phyloP scores from a whole-genome alignment of 306 rosid genomes.

The Citrullus colocynthis region DNA sequence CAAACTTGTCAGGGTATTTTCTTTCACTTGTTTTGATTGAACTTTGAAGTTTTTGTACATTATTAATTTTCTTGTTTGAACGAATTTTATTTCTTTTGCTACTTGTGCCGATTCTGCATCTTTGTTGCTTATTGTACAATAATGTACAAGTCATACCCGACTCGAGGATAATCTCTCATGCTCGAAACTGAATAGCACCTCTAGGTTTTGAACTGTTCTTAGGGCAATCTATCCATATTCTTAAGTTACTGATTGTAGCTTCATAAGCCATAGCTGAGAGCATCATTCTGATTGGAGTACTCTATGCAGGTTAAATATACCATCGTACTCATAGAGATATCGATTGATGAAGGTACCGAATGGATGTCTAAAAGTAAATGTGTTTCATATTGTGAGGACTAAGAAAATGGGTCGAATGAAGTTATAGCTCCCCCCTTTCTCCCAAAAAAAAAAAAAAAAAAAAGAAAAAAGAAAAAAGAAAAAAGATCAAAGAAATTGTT shows the following conservation, averaged over 20 bases:
- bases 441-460: not conserved
- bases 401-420: not conserved
- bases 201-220: not conserved
- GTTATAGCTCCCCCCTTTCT: not conserved
- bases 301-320: slow-evolving; percentile 3
- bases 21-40: not conserved
- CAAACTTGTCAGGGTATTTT: slow-evolving; percentile 91
- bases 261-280: not conserved
- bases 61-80: not conserved
- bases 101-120: not conserved
- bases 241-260: not conserved
- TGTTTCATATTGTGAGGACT: not conserved
- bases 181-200: not conserved
- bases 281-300: slow-evolving; percentile 5
- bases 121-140: not conserved
- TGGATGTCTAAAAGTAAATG: not conserved
- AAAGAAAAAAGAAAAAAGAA: not conserved
- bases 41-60: not conserved
- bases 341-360: not conserved
- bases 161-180: not conserved
- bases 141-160: not conserved
- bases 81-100: not conserved
- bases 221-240: not conserved
- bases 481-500: not conserved
- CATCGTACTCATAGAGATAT: not conserved